Evolutionary conservation across 2,329 filamentous ascomycete genomes (phyloP).

Genomic region (Colletotrichum destructivum): DNA sequence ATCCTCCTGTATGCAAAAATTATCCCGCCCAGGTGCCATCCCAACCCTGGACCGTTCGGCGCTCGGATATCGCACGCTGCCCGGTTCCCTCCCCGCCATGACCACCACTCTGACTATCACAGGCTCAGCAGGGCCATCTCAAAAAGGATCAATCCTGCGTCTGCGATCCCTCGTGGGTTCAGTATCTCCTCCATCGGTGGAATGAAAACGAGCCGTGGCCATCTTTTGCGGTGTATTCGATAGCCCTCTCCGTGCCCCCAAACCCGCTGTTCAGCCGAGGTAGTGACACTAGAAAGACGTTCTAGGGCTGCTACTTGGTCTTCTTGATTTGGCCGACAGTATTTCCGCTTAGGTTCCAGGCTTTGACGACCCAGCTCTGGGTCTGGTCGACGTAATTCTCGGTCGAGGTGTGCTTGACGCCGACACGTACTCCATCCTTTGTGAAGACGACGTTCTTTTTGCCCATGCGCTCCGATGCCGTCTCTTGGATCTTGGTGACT

Average conservation of each 20-base stretch:
- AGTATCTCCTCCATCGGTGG: not conserved
- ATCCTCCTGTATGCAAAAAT: constrained; percentile 4
- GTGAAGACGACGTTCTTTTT: constrained; percentile 83
- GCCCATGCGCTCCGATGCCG: constrained; percentile 79
- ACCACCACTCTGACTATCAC: constrained; percentile 7
- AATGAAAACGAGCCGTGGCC: not conserved
- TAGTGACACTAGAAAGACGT: not conserved
- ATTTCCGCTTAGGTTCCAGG: constrained; percentile 70
- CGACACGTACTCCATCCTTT: constrained; percentile 81
- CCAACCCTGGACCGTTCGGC: constrained; percentile 19
- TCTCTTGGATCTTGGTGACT: constrained; percentile 74
- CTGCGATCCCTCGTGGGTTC: not conserved
- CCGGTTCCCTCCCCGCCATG: not conserved
- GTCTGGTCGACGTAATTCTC: constrained; percentile 83
- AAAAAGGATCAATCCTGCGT: not conserved
- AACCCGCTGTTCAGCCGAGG: not conserved
- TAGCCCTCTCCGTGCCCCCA: not conserved
- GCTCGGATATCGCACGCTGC: constrained; percentile 20
- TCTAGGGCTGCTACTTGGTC: constrained; percentile 22
- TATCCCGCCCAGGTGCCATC: constrained; percentile 27
- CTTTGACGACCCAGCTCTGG: constrained; percentile 77
- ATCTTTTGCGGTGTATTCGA: not conserved
- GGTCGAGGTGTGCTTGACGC: constrained; percentile 76
- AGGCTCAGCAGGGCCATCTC: constrained; percentile 21
- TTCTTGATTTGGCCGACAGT: constrained; percentile 41